A percentile compares a stretch with the other conserved stretches of the same genome.
Conservation (phyloP, 148 eudicot genomes). For the Limonium bicolor region DNA sequence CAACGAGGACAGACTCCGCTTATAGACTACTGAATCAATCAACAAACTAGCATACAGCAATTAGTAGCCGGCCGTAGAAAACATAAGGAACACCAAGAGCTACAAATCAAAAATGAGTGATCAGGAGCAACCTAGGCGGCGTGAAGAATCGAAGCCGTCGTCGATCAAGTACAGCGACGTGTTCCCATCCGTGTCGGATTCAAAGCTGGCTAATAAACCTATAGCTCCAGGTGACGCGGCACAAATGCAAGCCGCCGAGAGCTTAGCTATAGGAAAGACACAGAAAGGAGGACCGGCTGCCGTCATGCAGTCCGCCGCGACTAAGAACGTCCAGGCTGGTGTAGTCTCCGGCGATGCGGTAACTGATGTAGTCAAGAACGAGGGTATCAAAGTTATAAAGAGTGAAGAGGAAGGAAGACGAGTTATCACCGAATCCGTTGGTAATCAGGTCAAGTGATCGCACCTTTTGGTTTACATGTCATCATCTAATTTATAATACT, state of each 20-base stretch:
- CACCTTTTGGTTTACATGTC: background rate
- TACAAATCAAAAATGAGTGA: no score
- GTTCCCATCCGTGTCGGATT: slow-evolving; percentile 22
- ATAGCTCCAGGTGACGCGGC: slow-evolving; percentile 40
- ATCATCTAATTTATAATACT: no score
- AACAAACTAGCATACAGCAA: no score
- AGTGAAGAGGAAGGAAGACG: background rate
- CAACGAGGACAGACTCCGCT: no score
- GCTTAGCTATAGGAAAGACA: slow-evolving; percentile 22
- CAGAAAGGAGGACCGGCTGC: slow-evolving; percentile 38
- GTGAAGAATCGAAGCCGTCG: no score
- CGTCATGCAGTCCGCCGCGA: slow-evolving; percentile 47
- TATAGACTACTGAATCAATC: no score
- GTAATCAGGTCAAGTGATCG: background rate
- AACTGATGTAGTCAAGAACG: slow-evolving; percentile 12
- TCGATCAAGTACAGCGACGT: slow-evolving; percentile 48
- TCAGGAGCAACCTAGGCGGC: no score
- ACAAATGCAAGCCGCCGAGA: slow-evolving; percentile 49
- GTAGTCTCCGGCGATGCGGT: slow-evolving; percentile 11
- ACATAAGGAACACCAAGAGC: no score
- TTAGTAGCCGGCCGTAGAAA: no score
- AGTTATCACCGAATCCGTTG: background rate
- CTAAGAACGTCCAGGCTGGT: slow-evolving; percentile 24
- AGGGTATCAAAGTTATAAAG: background rate
- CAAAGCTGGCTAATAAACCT: slow-evolving; percentile 24